A percentile compares a stretch with the other conserved stretches of the same genome.
phyloP scores from a whole-genome alignment of 768 basidiomycete genomes.

The Arthromyces matolae region DNA sequence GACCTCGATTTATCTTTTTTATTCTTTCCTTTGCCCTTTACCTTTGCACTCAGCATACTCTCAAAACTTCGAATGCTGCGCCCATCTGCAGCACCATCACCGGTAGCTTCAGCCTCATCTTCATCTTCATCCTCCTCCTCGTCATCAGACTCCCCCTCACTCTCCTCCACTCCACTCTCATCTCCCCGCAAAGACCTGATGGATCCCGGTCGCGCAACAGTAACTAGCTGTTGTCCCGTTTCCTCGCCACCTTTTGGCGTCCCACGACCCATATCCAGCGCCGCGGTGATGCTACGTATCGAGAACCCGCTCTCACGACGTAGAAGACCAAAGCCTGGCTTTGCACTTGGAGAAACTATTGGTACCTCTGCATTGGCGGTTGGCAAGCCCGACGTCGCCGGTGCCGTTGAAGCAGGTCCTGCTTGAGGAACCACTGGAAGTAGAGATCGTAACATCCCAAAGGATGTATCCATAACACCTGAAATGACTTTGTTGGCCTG shows the following conservation, averaged over 20 bases:
- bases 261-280: constrained; percentile 53
- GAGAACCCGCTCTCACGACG: constrained; percentile 79
- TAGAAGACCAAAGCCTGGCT: constrained; percentile 62
- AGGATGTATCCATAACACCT: constrained; percentile 88
- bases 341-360: constrained; percentile 23
- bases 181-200: constrained; percentile 29
- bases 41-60: constrained; percentile 68
- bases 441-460: constrained; percentile 79
- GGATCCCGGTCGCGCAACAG: constrained; percentile 41
- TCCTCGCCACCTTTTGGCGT: constrained; percentile 30
- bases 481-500: constrained; percentile 83
- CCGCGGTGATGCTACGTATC: constrained; percentile 65
- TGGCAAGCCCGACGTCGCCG: neutral
- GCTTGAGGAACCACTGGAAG: constrained; percentile 45
- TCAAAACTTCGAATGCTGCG: constrained; percentile 84
- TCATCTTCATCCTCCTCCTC: constrained; percentile 38
- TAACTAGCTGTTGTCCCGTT: constrained; percentile 43
- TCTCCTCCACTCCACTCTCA: constrained; percentile 33
- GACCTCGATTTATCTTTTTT: constrained; percentile 9
- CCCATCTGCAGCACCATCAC: constrained; percentile 49
- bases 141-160: constrained; percentile 20
- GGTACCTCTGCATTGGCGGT: constrained; percentile 24
- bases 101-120: constrained; percentile 31
- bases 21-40: constrained; percentile 20
- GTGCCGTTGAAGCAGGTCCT: neutral